Evolutionary conservation across 345 rosid species (phyloP).

Genomic region (Ceriops zippeliana): DNA sequence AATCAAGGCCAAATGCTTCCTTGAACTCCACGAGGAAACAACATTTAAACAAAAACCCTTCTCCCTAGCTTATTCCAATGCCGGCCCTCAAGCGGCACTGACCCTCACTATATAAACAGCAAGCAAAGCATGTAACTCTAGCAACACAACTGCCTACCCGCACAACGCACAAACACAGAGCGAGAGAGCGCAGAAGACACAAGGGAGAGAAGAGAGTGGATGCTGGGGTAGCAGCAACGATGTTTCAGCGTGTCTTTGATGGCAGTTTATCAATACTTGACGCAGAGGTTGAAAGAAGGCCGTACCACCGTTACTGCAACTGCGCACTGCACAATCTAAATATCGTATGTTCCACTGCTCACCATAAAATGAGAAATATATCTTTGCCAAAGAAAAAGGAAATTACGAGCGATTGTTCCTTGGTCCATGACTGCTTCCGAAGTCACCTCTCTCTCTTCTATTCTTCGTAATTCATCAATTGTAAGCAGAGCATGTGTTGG

Average conservation of each 20-base stretch:
- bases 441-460: too few relatives aligned
- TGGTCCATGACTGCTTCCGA: too few relatives aligned
- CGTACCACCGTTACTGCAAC: slow-evolving; percentile 15
- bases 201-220: neutral
- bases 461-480: too few relatives aligned
- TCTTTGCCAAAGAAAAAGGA: neutral
- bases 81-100: too few relatives aligned
- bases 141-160: neutral
- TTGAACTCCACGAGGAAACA: too few relatives aligned
- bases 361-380: neutral
- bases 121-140: neutral
- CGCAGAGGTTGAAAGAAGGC: slow-evolving; percentile 6
- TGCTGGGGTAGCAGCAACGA: neutral
- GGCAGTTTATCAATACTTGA: slow-evolving; percentile 3
- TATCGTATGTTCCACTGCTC: neutral
- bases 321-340: slow-evolving; percentile 8
- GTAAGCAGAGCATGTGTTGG: too few relatives aligned
- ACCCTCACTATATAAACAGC: too few relatives aligned
- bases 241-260: slow-evolving; percentile 5
- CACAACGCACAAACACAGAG: neutral
- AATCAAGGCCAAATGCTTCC: too few relatives aligned
- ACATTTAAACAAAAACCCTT: too few relatives aligned
- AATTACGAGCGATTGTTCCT: too few relatives aligned
- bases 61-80: too few relatives aligned
- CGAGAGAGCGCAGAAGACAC: neutral